Percentiles rank a stretch among this genome's conserved stretches.
phyloP scores from a whole-genome alignment of 2,329 filamentous ascomycete genomes.

The Phialophora expanda region DNA sequence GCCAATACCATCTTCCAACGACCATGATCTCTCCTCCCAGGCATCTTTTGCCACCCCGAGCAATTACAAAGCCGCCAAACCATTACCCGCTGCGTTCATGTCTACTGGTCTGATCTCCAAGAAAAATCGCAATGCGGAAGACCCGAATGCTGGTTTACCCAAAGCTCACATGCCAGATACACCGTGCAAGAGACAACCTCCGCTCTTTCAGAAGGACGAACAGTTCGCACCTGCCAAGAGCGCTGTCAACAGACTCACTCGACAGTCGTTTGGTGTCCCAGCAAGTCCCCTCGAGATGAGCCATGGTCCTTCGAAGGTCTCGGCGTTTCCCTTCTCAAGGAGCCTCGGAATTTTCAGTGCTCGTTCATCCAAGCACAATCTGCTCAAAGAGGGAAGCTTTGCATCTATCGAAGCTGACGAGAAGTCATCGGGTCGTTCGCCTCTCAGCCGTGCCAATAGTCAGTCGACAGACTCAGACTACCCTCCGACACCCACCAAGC shows the following conservation, averaged over 20 bases:
- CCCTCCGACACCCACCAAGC: slow-evolving; percentile 94
- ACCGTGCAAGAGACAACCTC: slow-evolving; percentile 85
- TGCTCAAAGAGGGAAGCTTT: slow-evolving; percentile 70
- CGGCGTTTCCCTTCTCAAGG: slow-evolving; percentile 70
- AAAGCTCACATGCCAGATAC: slow-evolving; percentile 85
- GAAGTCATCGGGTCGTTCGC: slow-evolving; percentile 61
- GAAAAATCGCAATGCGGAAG: slow-evolving; percentile 81
- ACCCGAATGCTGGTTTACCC: slow-evolving; percentile 60
- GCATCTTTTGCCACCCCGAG: slow-evolving; percentile 74
- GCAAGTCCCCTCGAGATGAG: slow-evolving; percentile 77
- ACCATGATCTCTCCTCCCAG: slow-evolving; percentile 43
- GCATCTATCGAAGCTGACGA: slow-evolving; percentile 83
- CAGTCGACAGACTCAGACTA: slow-evolving; percentile 72
- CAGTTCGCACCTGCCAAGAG: slow-evolving; percentile 62
- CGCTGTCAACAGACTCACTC: slow-evolving; percentile 67
- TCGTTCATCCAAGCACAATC: slow-evolving; percentile 54
- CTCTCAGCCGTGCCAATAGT: slow-evolving; percentile 60
- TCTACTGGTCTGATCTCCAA: slow-evolving; percentile 96
- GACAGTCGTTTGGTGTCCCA: slow-evolving; percentile 77
- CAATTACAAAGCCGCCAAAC: slow-evolving; percentile 75
- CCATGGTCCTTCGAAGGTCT: slow-evolving; percentile 63
- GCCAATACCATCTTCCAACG: slow-evolving; percentile 51
- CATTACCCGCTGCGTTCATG: slow-evolving; percentile 83
- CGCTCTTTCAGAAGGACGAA: slow-evolving; percentile 68
- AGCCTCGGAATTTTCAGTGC: slow-evolving; percentile 68